A percentile compares a stretch with the other conserved stretches of the same genome.
phyloP scores from a whole-genome alignment of 2,329 filamentous ascomycete genomes.

The Ascochyta koolunga region DNA sequence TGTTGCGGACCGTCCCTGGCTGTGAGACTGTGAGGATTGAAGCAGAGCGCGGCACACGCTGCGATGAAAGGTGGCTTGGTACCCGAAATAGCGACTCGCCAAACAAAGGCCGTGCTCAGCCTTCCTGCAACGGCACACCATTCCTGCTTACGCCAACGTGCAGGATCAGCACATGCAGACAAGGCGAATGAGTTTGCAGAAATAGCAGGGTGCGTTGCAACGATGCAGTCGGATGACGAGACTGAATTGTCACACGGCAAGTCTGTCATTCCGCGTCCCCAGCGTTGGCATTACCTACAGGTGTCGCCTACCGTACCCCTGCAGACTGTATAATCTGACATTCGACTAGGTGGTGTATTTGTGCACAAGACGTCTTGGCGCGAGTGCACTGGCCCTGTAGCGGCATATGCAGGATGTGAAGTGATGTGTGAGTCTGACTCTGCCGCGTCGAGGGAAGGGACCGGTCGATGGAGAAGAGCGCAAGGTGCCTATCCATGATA shows the following conservation, averaged over 20 bases:
- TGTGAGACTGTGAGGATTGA: conserved; percentile 38
- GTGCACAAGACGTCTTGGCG: conserved; percentile 4
- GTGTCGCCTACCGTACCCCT: not conserved
- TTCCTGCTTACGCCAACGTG: conserved; percentile 31
- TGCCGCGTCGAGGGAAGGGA: conserved; percentile 6
- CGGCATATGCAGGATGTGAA: conserved; percentile 29
- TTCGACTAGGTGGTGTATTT: conserved; percentile 8
- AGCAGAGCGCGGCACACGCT: conserved; percentile 33
- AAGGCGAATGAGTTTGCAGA: conserved; percentile 20
- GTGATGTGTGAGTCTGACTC: too few relatives aligned
- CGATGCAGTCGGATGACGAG: not conserved
- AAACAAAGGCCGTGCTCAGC: conserved; percentile 37
- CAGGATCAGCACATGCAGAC: conserved; percentile 30
- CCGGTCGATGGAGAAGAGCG: not conserved
- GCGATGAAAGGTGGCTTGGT: conserved; percentile 41
- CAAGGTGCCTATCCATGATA: not conserved
- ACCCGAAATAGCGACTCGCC: conserved; percentile 40
- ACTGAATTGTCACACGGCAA: not conserved
- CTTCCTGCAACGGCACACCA: conserved; percentile 35
- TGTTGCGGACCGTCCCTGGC: conserved; percentile 48
- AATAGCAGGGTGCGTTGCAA: conserved; percentile 5
- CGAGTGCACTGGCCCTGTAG: not conserved
- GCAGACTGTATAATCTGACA: conserved; percentile 5
- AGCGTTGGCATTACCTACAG: not conserved
- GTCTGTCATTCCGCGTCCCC: not conserved